A percentile compares a stretch with the other conserved stretches of the same genome.
Conservation (phyloP, 2,329 filamentous ascomycete genomes). For the Aureobasidium sp. region DNA sequence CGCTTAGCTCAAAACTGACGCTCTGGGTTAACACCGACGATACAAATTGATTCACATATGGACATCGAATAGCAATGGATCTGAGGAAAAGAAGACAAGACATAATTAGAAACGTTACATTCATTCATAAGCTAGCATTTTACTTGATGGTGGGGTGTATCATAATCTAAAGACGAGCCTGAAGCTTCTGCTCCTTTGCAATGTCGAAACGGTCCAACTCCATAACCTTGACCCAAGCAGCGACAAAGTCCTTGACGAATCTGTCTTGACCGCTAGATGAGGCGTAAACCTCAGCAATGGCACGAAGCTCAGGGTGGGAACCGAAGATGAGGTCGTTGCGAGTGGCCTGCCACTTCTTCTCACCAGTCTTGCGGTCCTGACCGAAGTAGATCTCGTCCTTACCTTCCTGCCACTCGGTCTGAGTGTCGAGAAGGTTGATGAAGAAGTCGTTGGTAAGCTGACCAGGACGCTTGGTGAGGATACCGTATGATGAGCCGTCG, state of each 20-base stretch:
- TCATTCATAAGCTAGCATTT: conserved; percentile 9
- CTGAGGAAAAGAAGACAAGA: too few species aligned
- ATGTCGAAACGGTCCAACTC: conserved; percentile 65
- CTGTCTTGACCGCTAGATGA: conserved; percentile 52
- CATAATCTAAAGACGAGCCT: conserved; percentile 14
- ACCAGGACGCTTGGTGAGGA: conserved; percentile 62
- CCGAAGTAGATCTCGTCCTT: conserved; percentile 56
- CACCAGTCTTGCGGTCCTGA: conserved; percentile 56
- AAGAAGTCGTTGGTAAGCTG: conserved; percentile 75
- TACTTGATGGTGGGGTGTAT: background rate
- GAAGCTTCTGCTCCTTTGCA: background rate
- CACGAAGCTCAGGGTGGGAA: conserved; percentile 66
- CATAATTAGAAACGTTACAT: background rate
- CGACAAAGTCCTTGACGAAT: conserved; percentile 65
- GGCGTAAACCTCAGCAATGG: conserved; percentile 63
- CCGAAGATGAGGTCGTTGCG: conserved; percentile 66
- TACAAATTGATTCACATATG: too few species aligned
- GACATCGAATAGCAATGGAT: too few species aligned
- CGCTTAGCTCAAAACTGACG: too few species aligned
- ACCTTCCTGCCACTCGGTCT: conserved; percentile 56
- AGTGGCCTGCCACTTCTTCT: conserved; percentile 62
- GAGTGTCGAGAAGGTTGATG: conserved; percentile 65
- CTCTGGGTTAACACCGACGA: too few species aligned
- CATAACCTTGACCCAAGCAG: conserved; percentile 68
- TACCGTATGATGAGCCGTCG: conserved; percentile 59